Conservation (phyloP, 208 protist genomes). For the Trypanosoma cruzi region DNA sequence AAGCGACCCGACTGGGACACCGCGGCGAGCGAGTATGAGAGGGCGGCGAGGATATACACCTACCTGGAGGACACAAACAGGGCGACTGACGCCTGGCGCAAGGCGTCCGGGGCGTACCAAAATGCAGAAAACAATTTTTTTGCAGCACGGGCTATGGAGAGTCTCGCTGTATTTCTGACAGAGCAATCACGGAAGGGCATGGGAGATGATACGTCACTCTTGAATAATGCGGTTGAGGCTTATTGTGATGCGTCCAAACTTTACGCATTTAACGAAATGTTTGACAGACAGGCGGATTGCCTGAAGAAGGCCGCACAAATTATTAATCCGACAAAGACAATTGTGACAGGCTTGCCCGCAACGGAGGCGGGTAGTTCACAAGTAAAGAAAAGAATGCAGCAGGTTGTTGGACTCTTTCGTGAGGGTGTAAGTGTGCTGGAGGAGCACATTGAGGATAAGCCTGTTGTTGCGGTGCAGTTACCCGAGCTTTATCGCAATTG, state of each 20-base stretch:
- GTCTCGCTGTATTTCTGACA: slow-evolving; percentile 35
- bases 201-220: neutral
- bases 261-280: slow-evolving; percentile 26
- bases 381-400: slow-evolving; percentile 33
- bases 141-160: slow-evolving; percentile 54
- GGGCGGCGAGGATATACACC: slow-evolving; percentile 71
- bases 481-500: slow-evolving; percentile 67
- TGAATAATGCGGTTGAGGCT: slow-evolving; percentile 26
- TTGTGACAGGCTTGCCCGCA: neutral
- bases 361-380: slow-evolving; percentile 11
- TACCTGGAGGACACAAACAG: slow-evolving; percentile 39
- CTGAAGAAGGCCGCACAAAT: slow-evolving; percentile 29
- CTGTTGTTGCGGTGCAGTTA: slow-evolving; percentile 42
- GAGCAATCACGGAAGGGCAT: slow-evolving; percentile 18
- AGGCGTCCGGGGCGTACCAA: slow-evolving; percentile 41
- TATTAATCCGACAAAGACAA: slow-evolving; percentile 21
- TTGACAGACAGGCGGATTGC: slow-evolving; percentile 23
- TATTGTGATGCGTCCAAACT: slow-evolving; percentile 27
- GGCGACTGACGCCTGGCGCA: slow-evolving; percentile 43
- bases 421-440: slow-evolving; percentile 48
- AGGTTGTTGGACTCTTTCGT: slow-evolving; percentile 12
- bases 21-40: slow-evolving; percentile 70
- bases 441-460: slow-evolving; percentile 43
- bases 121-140: slow-evolving; percentile 53
- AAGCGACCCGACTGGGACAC: slow-evolving; percentile 55